phyloP scores from a whole-genome alignment of 768 basidiomycete species.

The Russula ochroleuca region DNA sequence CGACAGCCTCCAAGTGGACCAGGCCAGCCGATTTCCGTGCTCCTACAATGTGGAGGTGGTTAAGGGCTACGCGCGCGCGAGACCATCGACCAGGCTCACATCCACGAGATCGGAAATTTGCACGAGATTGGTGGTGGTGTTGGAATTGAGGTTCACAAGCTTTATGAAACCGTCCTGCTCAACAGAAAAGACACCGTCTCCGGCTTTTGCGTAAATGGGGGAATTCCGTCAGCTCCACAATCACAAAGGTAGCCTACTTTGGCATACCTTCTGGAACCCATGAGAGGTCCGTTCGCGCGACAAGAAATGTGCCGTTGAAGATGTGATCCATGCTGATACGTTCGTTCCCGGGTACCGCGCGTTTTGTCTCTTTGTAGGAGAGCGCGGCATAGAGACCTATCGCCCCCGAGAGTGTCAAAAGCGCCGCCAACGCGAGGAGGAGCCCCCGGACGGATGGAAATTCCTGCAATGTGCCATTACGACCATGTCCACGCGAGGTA shows the following conservation, averaged over 20 bases:
- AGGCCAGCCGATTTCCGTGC: slow-evolving; percentile 46
- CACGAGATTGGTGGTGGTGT: slow-evolving; percentile 60
- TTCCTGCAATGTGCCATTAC: slow-evolving; percentile 35
- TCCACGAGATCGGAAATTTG: slow-evolving; percentile 55
- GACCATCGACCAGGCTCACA: slow-evolving; percentile 40
- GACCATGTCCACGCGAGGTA: slow-evolving; percentile 10
- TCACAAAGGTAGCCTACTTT: background rate
- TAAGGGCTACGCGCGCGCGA: slow-evolving; percentile 14
- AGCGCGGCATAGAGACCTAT: slow-evolving; percentile 78
- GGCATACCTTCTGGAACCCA: slow-evolving; percentile 93
- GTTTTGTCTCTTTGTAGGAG: slow-evolving; percentile 57
- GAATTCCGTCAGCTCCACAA: slow-evolving; percentile 16
- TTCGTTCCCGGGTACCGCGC: slow-evolving; percentile 49
- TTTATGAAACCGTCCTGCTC: slow-evolving; percentile 59
- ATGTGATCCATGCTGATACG: slow-evolving; percentile 85
- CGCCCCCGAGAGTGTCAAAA: slow-evolving; percentile 57
- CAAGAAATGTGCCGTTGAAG: slow-evolving; percentile 84
- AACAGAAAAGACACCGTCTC: slow-evolving; percentile 87
- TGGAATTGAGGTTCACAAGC: slow-evolving; percentile 76
- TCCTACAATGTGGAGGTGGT: slow-evolving; percentile 41
- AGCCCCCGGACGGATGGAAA: slow-evolving; percentile 56
- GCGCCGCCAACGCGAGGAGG: slow-evolving; percentile 52
- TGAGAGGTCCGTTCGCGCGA: slow-evolving; percentile 46
- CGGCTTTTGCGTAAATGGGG: slow-evolving; percentile 50
- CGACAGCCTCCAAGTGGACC: slow-evolving; percentile 74